phyloP scores from a whole-genome alignment of 176 grass and related monocot species.

The Lolium rigidum region DNA sequence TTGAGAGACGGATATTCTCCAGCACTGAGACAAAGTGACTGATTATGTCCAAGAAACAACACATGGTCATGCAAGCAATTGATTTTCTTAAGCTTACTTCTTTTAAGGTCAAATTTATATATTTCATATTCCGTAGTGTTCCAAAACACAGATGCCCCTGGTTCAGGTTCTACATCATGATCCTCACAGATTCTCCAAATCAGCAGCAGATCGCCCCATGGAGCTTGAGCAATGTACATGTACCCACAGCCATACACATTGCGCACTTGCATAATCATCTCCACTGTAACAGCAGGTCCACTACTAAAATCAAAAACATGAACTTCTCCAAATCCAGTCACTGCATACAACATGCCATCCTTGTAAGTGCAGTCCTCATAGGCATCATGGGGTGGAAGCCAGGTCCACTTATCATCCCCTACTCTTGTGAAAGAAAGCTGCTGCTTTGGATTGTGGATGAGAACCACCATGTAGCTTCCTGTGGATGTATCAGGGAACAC shows the following conservation, averaged over 20 bases:
- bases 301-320: not conserved
- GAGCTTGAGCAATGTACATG: not conserved
- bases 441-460: not conserved
- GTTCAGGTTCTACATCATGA: not conserved
- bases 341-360: slow-evolving; percentile 26
- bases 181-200: not conserved
- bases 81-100: not conserved
- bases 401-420: slow-evolving; percentile 16
- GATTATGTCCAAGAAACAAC: slow-evolving; percentile 20
- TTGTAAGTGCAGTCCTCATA: not conserved
- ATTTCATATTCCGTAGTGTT: not conserved
- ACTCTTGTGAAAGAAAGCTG: slow-evolving; percentile 5
- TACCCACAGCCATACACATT: not conserved
- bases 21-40: not conserved
- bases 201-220: not conserved
- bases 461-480: slow-evolving; percentile 6
- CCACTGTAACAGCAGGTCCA: not conserved
- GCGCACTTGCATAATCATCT: not conserved
- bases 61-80: not conserved
- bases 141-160: not conserved
- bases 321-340: not conserved
- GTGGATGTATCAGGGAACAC: not conserved
- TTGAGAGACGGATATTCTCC: not conserved
- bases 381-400: not conserved
- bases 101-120: not conserved